Percentiles rank a stretch among this genome's conserved stretches.
These are phyloP conservation scores for Aspergillus fijiensis DNA, from an alignment of 2,329 filamentous ascomycete genomes.

Conservation along the genomic window DNA sequence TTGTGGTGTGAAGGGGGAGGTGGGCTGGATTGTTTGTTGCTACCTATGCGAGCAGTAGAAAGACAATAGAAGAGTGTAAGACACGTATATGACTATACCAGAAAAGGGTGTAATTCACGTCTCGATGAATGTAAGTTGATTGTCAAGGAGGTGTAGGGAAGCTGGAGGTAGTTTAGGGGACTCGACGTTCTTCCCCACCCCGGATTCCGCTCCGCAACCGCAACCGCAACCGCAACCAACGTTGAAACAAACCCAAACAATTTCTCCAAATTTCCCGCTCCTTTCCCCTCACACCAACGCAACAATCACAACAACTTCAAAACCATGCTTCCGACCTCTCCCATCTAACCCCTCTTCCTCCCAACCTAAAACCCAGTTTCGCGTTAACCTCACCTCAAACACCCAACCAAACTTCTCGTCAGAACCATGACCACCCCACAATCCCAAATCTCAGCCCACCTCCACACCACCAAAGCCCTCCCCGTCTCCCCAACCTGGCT, in stretches of 20 bases:
- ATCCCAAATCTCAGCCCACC: conserved; percentile 52
- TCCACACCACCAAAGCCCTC: conserved; percentile 55
- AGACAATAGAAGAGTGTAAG: background rate
- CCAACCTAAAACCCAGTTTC: too few relatives aligned
- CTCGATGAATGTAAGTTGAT: too few relatives aligned
- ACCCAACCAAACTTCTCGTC: background rate
- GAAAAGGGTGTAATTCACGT: background rate
- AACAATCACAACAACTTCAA: background rate
- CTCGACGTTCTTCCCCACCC: conserved; percentile 23
- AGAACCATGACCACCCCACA: conserved; percentile 26
- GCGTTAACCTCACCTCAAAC: background rate
- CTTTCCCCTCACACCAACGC: background rate
- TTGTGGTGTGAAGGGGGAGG: too few relatives aligned
- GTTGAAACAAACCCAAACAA: background rate
- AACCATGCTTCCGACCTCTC: background rate
- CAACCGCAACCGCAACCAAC: background rate
- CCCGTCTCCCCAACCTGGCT: conserved; percentile 63
- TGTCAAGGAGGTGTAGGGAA: background rate
- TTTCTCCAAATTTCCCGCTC: background rate
- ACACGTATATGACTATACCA: background rate
- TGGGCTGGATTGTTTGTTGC: too few relatives aligned
- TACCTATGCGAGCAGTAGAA: conserved; percentile 8
- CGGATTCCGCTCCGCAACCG: conserved; percentile 18
- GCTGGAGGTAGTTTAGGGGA: background rate
- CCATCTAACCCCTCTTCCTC: background rate